Evolutionary conservation across 192 early-diverging fungal species (phyloP).

Genomic region (Mortierella alpina): DNA sequence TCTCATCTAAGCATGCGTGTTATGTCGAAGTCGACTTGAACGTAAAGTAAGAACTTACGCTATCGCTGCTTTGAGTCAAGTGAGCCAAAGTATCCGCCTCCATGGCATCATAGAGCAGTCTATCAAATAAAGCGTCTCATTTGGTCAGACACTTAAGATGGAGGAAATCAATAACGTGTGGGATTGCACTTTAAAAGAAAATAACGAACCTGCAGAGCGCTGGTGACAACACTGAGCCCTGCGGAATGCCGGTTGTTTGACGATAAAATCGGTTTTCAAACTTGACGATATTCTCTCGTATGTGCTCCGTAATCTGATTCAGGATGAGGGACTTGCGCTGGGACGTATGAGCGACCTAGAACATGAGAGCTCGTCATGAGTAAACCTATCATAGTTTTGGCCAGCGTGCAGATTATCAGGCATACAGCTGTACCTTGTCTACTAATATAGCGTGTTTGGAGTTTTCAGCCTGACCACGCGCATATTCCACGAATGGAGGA

Average conservation of each 20-base stretch:
- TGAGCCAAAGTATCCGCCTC: slow-evolving; percentile 67
- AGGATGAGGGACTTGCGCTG: slow-evolving; percentile 62
- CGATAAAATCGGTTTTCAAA: slow-evolving; percentile 70
- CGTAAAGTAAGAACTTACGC: slow-evolving; percentile 31
- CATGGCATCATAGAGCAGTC: slow-evolving; percentile 83
- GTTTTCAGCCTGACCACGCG: slow-evolving; percentile 54
- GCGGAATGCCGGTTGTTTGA: slow-evolving; percentile 87
- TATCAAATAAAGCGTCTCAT: slow-evolving; percentile 3
- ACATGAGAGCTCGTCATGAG: not conserved
- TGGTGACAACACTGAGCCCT: slow-evolving; percentile 89
- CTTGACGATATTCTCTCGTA: slow-evolving; percentile 74
- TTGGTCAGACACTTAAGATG: too few relatives aligned
- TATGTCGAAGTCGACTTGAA: not conserved
- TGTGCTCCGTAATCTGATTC: slow-evolving; percentile 68
- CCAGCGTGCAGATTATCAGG: too few relatives aligned
- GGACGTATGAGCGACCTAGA: slow-evolving; percentile 64
- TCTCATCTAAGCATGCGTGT: not conserved
- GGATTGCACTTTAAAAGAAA: not conserved
- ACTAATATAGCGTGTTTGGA: slow-evolving; percentile 72
- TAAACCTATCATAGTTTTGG: not conserved
- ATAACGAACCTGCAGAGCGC: slow-evolving; percentile 81
- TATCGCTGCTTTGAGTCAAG: slow-evolving; percentile 56
- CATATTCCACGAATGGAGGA: slow-evolving; percentile 46
- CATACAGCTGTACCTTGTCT: slow-evolving; percentile 59
- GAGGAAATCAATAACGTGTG: too few relatives aligned